Evolutionary conservation across 306 rosid genomes (phyloP).

Genomic region (Betula pendula): DNA sequence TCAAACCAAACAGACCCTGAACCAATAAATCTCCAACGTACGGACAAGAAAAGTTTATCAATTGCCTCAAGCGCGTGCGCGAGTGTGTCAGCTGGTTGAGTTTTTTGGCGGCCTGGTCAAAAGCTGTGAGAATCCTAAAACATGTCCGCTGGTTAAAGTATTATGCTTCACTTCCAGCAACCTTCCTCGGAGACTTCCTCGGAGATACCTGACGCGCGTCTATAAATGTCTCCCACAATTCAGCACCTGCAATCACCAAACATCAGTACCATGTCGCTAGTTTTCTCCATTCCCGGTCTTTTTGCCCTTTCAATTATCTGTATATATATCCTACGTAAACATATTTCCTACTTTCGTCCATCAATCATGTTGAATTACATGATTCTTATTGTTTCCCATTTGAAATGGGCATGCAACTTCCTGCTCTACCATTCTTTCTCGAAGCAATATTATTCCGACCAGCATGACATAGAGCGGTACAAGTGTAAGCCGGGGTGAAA

Average conservation of each 20-base stretch:
- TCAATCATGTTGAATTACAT: slow-evolving; percentile 22
- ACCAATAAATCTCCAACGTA: no score
- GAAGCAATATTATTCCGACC: not conserved
- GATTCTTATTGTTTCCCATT: slow-evolving; percentile 3
- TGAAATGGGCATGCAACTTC: slow-evolving; percentile 35
- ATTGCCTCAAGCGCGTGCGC: no score
- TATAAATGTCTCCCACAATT: no score
- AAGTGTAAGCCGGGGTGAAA: not conserved
- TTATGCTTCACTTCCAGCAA: not conserved
- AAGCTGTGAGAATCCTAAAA: no score
- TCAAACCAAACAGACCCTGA: no score
- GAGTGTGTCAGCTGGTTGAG: no score
- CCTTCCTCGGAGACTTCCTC: not conserved
- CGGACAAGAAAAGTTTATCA: no score
- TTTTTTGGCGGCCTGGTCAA: no score
- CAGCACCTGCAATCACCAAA: not conserved
- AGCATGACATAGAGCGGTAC: slow-evolving; percentile 4
- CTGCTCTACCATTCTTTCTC: slow-evolving; percentile 38
- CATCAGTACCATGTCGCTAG: not conserved
- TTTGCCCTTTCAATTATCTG: not conserved
- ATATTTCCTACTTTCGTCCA: not conserved
- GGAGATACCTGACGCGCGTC: no score
- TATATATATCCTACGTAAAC: not conserved
- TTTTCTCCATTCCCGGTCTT: not conserved
- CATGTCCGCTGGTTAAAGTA: no score